These are phyloP conservation scores for Flaveria robusta DNA, from an alignment of 129 eudicot species.

Conservation along the genomic window DNA sequence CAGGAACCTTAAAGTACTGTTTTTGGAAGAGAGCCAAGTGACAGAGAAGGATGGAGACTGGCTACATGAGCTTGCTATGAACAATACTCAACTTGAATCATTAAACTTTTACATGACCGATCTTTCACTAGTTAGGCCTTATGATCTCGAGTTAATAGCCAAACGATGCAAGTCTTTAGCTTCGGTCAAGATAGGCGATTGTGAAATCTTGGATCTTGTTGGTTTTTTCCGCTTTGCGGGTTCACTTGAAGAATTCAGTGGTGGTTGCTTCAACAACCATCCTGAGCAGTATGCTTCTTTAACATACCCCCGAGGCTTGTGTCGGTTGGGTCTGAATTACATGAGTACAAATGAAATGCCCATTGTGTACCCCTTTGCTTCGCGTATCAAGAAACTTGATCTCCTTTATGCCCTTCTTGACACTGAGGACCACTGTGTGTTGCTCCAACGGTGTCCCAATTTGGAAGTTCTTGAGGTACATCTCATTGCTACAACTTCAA, in stretches of 20 bases:
- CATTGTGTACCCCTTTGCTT: slow-evolving; percentile 61
- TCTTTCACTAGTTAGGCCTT: slow-evolving; percentile 42
- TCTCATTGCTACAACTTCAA: neutral
- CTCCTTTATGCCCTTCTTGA: slow-evolving; percentile 71
- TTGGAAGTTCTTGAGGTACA: slow-evolving; percentile 87
- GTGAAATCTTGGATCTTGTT: slow-evolving; percentile 60
- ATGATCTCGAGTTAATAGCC: slow-evolving; percentile 75
- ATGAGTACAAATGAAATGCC: slow-evolving; percentile 66
- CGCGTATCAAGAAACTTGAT: slow-evolving; percentile 64
- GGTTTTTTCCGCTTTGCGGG: slow-evolving; percentile 55
- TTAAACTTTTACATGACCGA: slow-evolving; percentile 82
- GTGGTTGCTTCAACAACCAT: slow-evolving; percentile 56
- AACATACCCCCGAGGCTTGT: slow-evolving; percentile 48
- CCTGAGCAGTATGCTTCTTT: slow-evolving; percentile 49
- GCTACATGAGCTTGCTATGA: slow-evolving; percentile 76
- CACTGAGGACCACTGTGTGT: slow-evolving; percentile 66
- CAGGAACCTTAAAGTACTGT: slow-evolving; percentile 68
- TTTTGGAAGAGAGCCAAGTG: slow-evolving; percentile 70
- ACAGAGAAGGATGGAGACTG: slow-evolving; percentile 65
- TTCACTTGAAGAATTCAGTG: slow-evolving; percentile 80
- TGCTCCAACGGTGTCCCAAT: slow-evolving; percentile 69
- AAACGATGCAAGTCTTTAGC: slow-evolving; percentile 53
- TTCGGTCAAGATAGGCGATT: slow-evolving; percentile 67
- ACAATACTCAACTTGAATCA: slow-evolving; percentile 65
- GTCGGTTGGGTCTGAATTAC: slow-evolving; percentile 61